These are phyloP conservation scores for Voacanga thouarsii DNA, from an alignment of 257 asterid species.

Conservation along the genomic window DNA sequence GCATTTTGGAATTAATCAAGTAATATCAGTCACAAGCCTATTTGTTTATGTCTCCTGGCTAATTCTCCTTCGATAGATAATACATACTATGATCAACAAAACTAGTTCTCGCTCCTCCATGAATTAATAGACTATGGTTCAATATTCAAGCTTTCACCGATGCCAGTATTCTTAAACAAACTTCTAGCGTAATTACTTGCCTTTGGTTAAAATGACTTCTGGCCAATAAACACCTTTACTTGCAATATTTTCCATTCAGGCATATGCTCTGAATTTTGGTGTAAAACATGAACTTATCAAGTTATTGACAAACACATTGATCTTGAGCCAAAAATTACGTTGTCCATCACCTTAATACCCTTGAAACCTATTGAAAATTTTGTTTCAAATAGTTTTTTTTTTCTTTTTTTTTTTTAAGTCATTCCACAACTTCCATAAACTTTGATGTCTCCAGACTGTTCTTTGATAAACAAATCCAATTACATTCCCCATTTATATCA, in stretches of 20 bases:
- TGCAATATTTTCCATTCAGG: not conserved
- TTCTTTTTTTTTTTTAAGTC: not conserved
- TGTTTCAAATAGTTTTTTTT: not conserved
- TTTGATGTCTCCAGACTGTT: not conserved
- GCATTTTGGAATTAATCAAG: not conserved
- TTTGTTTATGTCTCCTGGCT: not conserved
- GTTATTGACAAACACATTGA: no score
- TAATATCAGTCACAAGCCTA: not conserved
- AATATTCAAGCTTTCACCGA: not conserved
- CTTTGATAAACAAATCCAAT: not conserved
- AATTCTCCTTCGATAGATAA: not conserved
- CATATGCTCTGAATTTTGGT: not conserved
- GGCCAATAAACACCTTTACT: not conserved
- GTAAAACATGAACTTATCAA: no score
- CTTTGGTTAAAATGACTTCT: not conserved
- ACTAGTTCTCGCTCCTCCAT: not conserved
- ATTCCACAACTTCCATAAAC: not conserved
- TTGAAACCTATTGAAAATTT: not conserved
- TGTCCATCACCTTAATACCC: not conserved
- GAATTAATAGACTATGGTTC: not conserved
- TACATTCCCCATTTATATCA: not conserved
- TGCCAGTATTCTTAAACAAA: not conserved
- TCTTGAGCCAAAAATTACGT: no score
- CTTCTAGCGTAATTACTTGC: not conserved
- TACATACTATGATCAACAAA: not conserved